Conservation (phyloP, 306 rosid genomes). For the Betula pendula region DNA sequence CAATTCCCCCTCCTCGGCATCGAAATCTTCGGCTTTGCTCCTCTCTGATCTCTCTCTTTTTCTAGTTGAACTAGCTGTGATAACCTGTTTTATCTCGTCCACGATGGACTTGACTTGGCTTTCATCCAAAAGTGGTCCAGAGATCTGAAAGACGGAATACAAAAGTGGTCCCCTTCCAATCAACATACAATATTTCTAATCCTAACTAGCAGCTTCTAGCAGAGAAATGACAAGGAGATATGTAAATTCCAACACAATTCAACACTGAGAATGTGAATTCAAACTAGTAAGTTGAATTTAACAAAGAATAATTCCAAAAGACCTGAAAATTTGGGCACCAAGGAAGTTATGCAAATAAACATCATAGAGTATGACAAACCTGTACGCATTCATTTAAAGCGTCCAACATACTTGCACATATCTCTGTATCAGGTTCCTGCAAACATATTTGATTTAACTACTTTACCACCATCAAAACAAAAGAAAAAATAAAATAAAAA, state of each 20-base stretch:
- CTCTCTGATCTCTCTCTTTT: constrained; percentile 87
- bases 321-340: neutral
- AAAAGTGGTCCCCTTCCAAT: too few relatives aligned
- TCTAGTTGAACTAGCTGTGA: constrained; percentile 93
- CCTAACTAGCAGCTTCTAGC: too few relatives aligned
- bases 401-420: constrained; percentile 91
- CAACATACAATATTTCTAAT: neutral
- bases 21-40: constrained; percentile 95
- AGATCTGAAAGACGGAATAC: constrained; percentile 49
- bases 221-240: neutral
- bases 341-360: neutral
- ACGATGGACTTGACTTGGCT: constrained; percentile 82
- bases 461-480: constrained; percentile 15
- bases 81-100: constrained; percentile 87
- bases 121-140: constrained; percentile 89
- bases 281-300: neutral
- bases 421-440: constrained; percentile 99
- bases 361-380: constrained; percentile 44
- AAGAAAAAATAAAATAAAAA: neutral
- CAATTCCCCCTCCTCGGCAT: constrained; percentile 86
- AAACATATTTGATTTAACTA: constrained; percentile 28
- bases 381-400: constrained; percentile 91
- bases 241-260: neutral
- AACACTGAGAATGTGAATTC: neutral
- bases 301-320: neutral